Evolutionary conservation across 192 early-diverging fungal genomes (phyloP).

Genomic region (Geranomyces variabilis): DNA sequence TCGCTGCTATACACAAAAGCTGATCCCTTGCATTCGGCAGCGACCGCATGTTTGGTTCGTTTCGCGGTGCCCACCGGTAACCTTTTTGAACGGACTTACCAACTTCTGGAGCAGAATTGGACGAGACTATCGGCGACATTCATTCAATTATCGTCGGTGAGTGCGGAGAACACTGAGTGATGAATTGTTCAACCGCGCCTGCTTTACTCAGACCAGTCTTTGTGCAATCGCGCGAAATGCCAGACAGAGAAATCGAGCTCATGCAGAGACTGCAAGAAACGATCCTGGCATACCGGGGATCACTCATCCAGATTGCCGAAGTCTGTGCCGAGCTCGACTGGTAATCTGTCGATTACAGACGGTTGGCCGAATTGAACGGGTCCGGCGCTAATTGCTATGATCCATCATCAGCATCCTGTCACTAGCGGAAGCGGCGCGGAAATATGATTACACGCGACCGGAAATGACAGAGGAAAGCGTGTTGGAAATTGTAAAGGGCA

Average conservation of each 20-base stretch:
- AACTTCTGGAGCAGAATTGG: slow-evolving; percentile 60
- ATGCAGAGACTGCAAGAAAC: slow-evolving; percentile 71
- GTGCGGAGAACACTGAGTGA: neutral
- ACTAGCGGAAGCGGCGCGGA: slow-evolving; percentile 59
- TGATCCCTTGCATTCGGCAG: neutral
- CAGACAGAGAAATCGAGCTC: slow-evolving; percentile 82
- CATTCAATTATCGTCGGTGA: slow-evolving; percentile 72
- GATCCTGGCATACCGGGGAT: slow-evolving; percentile 43
- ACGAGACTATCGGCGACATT: slow-evolving; percentile 81
- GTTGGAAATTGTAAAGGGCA: slow-evolving; percentile 63
- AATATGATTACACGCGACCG: slow-evolving; percentile 61
- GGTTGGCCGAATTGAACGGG: no score
- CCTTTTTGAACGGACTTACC: neutral
- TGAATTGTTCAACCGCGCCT: no score
- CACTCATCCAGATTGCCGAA: slow-evolving; percentile 44
- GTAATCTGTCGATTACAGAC: slow-evolving; percentile 49
- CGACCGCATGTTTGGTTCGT: slow-evolving; percentile 33
- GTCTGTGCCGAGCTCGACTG: slow-evolving; percentile 72
- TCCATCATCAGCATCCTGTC: slow-evolving; percentile 58
- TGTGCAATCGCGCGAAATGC: neutral
- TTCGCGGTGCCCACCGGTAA: neutral
- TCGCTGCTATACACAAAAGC: neutral
- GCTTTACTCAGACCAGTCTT: neutral
- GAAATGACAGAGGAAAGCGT: slow-evolving; percentile 58
- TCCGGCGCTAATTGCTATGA: no score